Evolutionary conservation across 2,329 filamentous ascomycete genomes (phyloP).

Genomic region (Neofusicoccum ribis): DNA sequence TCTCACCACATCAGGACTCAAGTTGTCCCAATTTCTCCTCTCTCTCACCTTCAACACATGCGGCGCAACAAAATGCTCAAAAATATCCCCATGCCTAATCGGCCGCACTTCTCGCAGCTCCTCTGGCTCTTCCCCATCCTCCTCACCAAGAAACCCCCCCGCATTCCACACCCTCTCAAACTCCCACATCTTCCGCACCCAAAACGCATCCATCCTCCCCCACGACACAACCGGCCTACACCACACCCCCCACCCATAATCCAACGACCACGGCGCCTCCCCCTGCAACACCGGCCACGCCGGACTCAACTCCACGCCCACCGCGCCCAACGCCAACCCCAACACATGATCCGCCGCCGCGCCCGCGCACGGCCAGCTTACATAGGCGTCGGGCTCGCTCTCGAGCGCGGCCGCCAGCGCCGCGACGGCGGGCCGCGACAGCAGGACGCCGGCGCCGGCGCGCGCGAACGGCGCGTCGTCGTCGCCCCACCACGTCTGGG

Average conservation of each 20-base stretch:
- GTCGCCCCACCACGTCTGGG: slow-evolving; percentile 40
- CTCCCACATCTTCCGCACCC: slow-evolving; percentile 40
- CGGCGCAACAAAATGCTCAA: slow-evolving; percentile 34
- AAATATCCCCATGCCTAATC: slow-evolving; percentile 34
- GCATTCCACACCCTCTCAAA: slow-evolving; percentile 33
- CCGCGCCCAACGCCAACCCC: slow-evolving; percentile 38
- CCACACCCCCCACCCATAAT: slow-evolving; percentile 41
- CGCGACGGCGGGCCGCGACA: slow-evolving; percentile 49
- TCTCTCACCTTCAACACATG: slow-evolving; percentile 27
- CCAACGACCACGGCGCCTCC: slow-evolving; percentile 44
- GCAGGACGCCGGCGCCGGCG: slow-evolving; percentile 54
- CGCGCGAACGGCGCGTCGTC: slow-evolving; percentile 51
- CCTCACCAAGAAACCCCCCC: no score
- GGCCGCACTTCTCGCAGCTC: neutral
- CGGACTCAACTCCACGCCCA: slow-evolving; percentile 36
- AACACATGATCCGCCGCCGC: slow-evolving; percentile 43
- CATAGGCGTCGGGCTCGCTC: slow-evolving; percentile 26
- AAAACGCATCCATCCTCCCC: slow-evolving; percentile 39
- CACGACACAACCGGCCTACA: slow-evolving; percentile 46
- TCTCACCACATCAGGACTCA: slow-evolving; percentile 24
- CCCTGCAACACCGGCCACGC: slow-evolving; percentile 49
- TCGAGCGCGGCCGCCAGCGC: slow-evolving; percentile 34
- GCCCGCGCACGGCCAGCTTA: slow-evolving; percentile 33
- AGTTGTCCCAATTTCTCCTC: slow-evolving; percentile 34
- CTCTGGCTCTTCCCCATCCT: no score